Evolutionary conservation across 1,284 basidiomycete species (phyloP), one percentile per base, ranked within the genome.

Genomic region (Marasmius sp.): DNA sequence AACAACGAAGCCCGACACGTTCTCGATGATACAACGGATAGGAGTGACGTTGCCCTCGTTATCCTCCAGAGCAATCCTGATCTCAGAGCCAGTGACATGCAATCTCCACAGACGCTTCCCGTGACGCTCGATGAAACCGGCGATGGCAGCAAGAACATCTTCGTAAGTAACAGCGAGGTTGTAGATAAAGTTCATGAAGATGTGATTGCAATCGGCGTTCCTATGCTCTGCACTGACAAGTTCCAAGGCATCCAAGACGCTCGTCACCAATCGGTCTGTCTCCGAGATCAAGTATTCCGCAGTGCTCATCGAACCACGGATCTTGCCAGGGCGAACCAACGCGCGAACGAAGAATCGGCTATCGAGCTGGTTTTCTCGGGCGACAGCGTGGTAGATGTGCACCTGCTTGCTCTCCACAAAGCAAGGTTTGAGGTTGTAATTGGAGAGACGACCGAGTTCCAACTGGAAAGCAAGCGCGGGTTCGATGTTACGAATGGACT

Each of bases 171-270:
- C 94, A 34, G 91, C 88, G 64, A 99, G 90, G 73, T 93, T 94
- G 84, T 99, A 99, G 72, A 99, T 90, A 77, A 98, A 98, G 80
- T 97, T 97, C 87, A 98, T 93, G 79, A 93, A 94, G 74, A 97
- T 96, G 74, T 97, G 94, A 75, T 97, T 97, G 80, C 93, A 94
- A 75, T 97, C 95, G 2, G 94, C 92, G 70, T 91, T 94, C 66
- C 95, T 87, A 72, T 95, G 83, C 70, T 94, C 86, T 20, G 92
- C 90, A 66, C 85, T 89, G 71, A 95, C 93, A 60, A 98, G 89
- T 77, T 99, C 97, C 57, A 99, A 86, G 5, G 95, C 92, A 76
- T 99, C 97, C 66, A 99, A 82, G 69, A 98, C 91, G 70, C 90
- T 93, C 59, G 94, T 97, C 66, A 99, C 92, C 33, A 99, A 88